Evolutionary conservation across 768 basidiomycete genomes (phyloP).

Genomic region (Lentinus brumalis): DNA sequence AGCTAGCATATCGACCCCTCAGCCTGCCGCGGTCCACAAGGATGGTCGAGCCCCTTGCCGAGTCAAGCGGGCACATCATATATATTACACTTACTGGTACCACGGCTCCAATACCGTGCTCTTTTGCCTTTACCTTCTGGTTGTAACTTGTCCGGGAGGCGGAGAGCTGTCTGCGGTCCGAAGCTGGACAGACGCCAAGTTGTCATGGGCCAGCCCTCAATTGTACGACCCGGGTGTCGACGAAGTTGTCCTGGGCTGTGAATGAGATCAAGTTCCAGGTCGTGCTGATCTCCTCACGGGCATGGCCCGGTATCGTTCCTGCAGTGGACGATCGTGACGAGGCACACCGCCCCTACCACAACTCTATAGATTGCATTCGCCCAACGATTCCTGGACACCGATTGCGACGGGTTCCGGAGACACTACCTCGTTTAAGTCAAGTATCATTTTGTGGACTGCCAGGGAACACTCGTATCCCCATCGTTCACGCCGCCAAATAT

Average conservation of each 20-base stretch:
- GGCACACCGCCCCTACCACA: neutral
- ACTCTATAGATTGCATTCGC: slow-evolving; percentile 1
- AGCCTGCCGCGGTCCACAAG: too few species aligned
- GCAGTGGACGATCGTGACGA: neutral
- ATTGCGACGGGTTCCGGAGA: neutral
- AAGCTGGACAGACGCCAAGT: neutral
- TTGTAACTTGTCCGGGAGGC: neutral
- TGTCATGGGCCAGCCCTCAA: neutral
- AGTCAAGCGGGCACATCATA: neutral
- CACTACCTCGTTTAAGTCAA: neutral
- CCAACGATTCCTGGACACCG: slow-evolving; percentile 1
- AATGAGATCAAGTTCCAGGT: too few species aligned
- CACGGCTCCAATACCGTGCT: slow-evolving; percentile 4
- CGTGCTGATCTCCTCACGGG: too few species aligned
- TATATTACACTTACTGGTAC: slow-evolving; percentile 5
- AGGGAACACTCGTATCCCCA: neutral
- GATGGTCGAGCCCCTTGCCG: too few species aligned
- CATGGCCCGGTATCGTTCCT: too few species aligned
- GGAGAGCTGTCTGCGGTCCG: neutral
- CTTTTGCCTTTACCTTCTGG: neutral
- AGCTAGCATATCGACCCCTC: too few species aligned
- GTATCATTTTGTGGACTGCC: neutral
- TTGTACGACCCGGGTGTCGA: slow-evolving; percentile 3
- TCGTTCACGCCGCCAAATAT: neutral
- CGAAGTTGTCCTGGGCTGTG: neutral